A percentile compares a stretch with the other conserved stretches of the same genome.
Conservation (phyloP, 23 red algal species). For the Rhodosorus marinus region DNA sequence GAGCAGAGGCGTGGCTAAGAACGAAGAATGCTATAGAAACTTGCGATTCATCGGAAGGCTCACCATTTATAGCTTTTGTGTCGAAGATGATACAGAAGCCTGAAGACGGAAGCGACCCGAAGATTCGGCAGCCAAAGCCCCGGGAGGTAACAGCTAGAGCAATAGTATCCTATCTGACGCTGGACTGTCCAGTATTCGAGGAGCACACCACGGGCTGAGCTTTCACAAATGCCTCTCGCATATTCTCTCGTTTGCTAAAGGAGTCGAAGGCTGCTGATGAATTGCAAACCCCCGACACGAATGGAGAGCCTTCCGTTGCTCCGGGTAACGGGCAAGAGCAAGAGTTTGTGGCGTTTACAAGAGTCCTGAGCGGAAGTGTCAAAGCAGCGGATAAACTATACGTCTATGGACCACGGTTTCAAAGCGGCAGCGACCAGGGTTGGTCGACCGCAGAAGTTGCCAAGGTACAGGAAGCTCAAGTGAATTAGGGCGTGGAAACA, state of each 20-base stretch:
- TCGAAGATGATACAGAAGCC: slow-evolving; percentile 49
- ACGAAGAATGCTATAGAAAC: slow-evolving; percentile 7
- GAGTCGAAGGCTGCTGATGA: too few species aligned
- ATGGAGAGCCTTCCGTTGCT: too few species aligned
- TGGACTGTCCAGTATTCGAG: too few species aligned
- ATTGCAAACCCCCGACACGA: too few species aligned
- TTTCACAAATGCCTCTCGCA: too few species aligned
- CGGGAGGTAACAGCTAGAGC: too few species aligned
- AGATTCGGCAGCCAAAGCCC: too few species aligned
- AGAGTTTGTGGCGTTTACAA: slow-evolving; percentile 59
- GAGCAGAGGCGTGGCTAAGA: too few species aligned
- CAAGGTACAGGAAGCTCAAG: neutral
- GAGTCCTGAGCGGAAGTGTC: slow-evolving; percentile 61
- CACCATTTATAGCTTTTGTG: slow-evolving; percentile 38
- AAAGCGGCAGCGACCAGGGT: slow-evolving; percentile 8
- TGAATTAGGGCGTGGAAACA: neutral
- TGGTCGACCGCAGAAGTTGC: slow-evolving; percentile 3
- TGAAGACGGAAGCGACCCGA: neutral
- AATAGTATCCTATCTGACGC: too few species aligned
- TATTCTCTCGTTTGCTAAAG: too few species aligned
- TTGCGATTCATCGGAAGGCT: neutral
- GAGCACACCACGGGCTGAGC: too few species aligned
- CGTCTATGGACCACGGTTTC: slow-evolving; percentile 88
- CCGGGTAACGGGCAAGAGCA: too few species aligned
- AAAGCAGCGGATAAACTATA: slow-evolving; percentile 24